Base-by-base conservation (phyloP, 1,284 basidiomycete genomes). In the Ustilago sp. region DNA sequence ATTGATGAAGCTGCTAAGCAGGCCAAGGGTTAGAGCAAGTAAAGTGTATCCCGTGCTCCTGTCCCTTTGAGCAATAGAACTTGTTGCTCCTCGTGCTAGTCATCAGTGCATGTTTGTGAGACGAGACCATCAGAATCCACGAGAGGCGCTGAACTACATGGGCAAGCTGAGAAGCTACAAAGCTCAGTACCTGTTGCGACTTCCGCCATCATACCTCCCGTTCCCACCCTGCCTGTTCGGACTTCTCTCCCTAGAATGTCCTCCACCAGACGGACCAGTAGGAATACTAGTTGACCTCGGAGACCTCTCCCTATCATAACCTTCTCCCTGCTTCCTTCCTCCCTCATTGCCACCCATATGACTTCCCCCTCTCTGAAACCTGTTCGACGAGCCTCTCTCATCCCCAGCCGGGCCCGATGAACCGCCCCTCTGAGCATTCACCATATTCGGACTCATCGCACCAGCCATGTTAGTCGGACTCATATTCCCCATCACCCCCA, bases 401-500 rank as follows among this genome's bases (percentile, higher is more conserved):
- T 45, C 60, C 1, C 23, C 45, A 17, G 43, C 19, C 43, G 58
- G 58, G 2, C 64, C 63, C 17, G 41, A 60, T 12, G 61, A 51
- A 7, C 35, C 15, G 4, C 64, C 41, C 6, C 48, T 55, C 34
- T 59, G 48, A 67, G 72, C 75, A 50, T 73, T 51, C 3, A 74
- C 75, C 69, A 79, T 79, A 48, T 59, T 69, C 28, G 48, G 48
- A 7, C 70, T 74, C 70, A 78, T 82, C 2, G 59, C 60, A 2
- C 64, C 79, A 28, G 23, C 23, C 23, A 28, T 28, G 23, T 28
- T 28, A 28, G 2, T 28, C 23, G 23, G 23, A 28, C 23, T 28
- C 78, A 77, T 77, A 54, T 43, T 88, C 0, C 87, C 87, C 23
- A 86, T 86, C 70, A 87, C 88, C 56, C 89, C 89, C 87, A 89